Percentiles rank a stretch among this genome's conserved stretches.
phyloP scores from a whole-genome alignment of 2,329 filamentous ascomycete species.

The Sporothrix dimorphospora region DNA sequence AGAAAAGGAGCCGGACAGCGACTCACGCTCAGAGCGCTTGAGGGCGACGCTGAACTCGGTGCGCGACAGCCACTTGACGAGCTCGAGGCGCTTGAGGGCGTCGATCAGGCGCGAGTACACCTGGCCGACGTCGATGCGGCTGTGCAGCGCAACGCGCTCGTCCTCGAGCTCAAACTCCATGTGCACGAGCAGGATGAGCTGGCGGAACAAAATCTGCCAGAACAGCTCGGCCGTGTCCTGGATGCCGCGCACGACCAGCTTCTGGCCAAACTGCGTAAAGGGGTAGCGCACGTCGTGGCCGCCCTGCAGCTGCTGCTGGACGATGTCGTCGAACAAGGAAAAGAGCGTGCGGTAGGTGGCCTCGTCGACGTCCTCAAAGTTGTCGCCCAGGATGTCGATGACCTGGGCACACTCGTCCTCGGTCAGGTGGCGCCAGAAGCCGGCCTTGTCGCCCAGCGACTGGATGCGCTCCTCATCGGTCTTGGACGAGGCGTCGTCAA shows the following conservation, averaged over 20 bases:
- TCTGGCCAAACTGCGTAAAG: constrained; percentile 76
- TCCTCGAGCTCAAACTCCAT: constrained; percentile 82
- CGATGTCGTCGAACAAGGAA: constrained; percentile 50
- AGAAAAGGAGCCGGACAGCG: constrained; percentile 34
- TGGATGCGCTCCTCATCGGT: constrained; percentile 75
- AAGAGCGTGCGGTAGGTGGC: constrained; percentile 59
- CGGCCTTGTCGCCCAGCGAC: constrained; percentile 75
- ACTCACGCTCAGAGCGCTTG: constrained; percentile 44
- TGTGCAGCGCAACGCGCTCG: constrained; percentile 66
- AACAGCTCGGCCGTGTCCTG: constrained; percentile 77
- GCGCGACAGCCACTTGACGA: constrained; percentile 70
- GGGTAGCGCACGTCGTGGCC: constrained; percentile 53
- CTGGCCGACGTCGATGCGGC: constrained; percentile 65
- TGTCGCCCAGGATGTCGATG: constrained; percentile 68
- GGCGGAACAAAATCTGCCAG: constrained; percentile 75
- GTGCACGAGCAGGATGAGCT: constrained; percentile 81
- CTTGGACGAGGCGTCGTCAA: constrained; percentile 70
- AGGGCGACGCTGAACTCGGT: constrained; percentile 59
- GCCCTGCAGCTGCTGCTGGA: constrained; percentile 32
- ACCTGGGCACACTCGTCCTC: constrained; percentile 78
- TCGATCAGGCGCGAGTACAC: constrained; percentile 71
- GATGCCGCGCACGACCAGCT: constrained; percentile 72
- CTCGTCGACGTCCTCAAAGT: constrained; percentile 61
- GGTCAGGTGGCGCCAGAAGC: constrained; percentile 76
- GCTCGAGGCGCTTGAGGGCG: constrained; percentile 72